These are phyloP conservation scores for Ophiocordyceps camponoti-rufipedis DNA, from an alignment of 2,329 filamentous ascomycete genomes.

Conservation along the genomic window DNA sequence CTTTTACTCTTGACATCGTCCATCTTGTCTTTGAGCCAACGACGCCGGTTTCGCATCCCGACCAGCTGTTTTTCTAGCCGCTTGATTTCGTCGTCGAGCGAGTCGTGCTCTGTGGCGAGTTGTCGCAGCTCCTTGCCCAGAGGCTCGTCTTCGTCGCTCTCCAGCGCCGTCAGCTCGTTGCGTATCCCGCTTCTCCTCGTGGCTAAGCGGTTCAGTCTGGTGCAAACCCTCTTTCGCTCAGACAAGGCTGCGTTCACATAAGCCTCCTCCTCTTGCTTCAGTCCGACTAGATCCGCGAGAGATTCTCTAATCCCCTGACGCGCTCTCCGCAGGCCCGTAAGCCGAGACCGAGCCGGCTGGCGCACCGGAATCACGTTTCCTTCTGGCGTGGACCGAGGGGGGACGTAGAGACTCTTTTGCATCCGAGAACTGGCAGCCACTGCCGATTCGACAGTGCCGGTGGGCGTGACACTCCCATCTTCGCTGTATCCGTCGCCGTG, in stretches of 20 bases:
- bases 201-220: slow-evolving; percentile 34
- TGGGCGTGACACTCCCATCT: slow-evolving; percentile 22
- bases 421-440: slow-evolving; percentile 20
- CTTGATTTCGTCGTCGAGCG: slow-evolving; percentile 43
- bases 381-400: slow-evolving; percentile 17
- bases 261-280: slow-evolving; percentile 52
- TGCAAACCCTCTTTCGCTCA: slow-evolving; percentile 37
- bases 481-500: slow-evolving; percentile 17
- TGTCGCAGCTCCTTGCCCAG: slow-evolving; percentile 40
- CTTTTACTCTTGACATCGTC: slow-evolving; percentile 44
- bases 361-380: slow-evolving; percentile 41
- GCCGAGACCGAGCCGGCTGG: slow-evolving; percentile 31
- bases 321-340: slow-evolving; percentile 39
- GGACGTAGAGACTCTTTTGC: slow-evolving; percentile 22
- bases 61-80: slow-evolving; percentile 46
- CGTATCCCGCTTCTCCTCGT: slow-evolving; percentile 30
- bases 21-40: slow-evolving; percentile 40
- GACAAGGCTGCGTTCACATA: slow-evolving; percentile 37
- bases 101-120: slow-evolving; percentile 34
- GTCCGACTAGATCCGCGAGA: slow-evolving; percentile 42
- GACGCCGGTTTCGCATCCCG: slow-evolving; percentile 39
- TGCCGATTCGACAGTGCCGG: slow-evolving; percentile 19
- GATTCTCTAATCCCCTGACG: slow-evolving; percentile 45
- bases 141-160: slow-evolving; percentile 37
- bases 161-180: slow-evolving; percentile 32